Base-by-base conservation (phyloP, 2,329 filamentous ascomycete genomes). In the Curvularia verruculosa region DNA sequence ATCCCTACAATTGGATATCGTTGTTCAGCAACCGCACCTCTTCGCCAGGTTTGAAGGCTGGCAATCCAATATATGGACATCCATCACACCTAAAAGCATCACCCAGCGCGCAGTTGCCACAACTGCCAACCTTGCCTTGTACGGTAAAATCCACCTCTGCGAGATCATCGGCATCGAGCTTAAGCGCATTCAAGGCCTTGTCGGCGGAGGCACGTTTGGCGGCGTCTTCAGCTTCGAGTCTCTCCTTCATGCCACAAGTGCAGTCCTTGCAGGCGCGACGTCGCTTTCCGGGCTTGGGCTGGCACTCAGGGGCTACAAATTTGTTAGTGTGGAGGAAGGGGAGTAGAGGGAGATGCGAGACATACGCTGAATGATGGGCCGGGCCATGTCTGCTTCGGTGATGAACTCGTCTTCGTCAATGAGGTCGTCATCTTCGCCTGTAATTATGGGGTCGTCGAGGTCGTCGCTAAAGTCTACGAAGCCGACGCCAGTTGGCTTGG, bases 191-290 rank as follows among this genome's bases (percentile, higher is more conserved):
- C 46, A 91, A 82, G 2, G 79, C 79, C 45, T 81, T 79, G 70
- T 92, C 89, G 29, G 90, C 89, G 21, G 83, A 80, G 7, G 80
- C 79, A 54, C 91, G 84, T 70, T 86, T 87, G 7, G 83, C 83
- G 41, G 82, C 82, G 77, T 98, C 95, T 80, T 98, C 92, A n/a
- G 88, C 89, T 68, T 92, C 90, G 49, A 98, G 79, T 59, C 89
- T 87, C 75, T 95, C 87, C 23, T 93, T 92, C 24, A 99, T 86
- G 49, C 95, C 95, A 74, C 95, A 99, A 8, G 91, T 94, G 82
- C 95, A 99, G 81, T 99, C 95, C 80, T 99, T 98, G 83, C 95
- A 99, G 56, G 95, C 92, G 60, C 93, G 88, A 53, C 94, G 89
- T 67, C 94, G 88, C 81, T 96, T 96, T 56, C 91, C 92, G 43